Evolutionary conservation across 2,329 filamentous ascomycete genomes (phyloP).

Genomic region (Colletotrichum kahawae): DNA sequence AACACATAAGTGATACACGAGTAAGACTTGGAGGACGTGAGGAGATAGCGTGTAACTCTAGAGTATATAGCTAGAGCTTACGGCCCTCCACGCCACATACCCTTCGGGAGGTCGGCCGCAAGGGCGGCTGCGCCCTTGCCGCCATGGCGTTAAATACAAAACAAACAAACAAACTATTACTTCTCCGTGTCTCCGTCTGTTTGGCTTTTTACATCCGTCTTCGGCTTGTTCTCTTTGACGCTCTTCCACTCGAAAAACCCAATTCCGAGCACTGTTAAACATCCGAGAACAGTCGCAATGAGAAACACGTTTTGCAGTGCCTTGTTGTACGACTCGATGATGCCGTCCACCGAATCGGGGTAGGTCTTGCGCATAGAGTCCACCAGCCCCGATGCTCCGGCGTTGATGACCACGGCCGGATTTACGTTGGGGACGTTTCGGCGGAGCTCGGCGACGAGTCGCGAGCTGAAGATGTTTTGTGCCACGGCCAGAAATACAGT

Average conservation of each 20-base stretch:
- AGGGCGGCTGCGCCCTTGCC: no score
- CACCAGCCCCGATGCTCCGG: not conserved
- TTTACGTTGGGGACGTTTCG: slow-evolving; percentile 7
- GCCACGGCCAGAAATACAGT: slow-evolving; percentile 14
- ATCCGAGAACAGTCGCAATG: slow-evolving; percentile 37
- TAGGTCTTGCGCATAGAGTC: not conserved
- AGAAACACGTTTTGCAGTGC: slow-evolving; percentile 57
- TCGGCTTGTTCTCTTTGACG: not conserved
- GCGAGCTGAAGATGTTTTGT: slow-evolving; percentile 8
- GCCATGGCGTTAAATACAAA: no score
- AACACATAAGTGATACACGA: no score
- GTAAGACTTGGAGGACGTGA: no score
- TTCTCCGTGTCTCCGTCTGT: not conserved
- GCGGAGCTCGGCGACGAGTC: not conserved
- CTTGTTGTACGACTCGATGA: slow-evolving; percentile 51
- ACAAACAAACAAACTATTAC: no score
- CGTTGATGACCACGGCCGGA: not conserved
- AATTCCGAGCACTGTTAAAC: not conserved
- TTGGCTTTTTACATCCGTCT: not conserved
- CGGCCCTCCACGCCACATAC: no score
- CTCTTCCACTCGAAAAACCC: slow-evolving; percentile 19
- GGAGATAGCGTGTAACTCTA: no score
- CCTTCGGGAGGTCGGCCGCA: no score
- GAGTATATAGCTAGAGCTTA: no score
- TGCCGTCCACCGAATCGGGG: slow-evolving; percentile 33